These are phyloP conservation scores for Silene latifolia DNA, from an alignment of 148 eudicot genomes.

Conservation along the genomic window DNA sequence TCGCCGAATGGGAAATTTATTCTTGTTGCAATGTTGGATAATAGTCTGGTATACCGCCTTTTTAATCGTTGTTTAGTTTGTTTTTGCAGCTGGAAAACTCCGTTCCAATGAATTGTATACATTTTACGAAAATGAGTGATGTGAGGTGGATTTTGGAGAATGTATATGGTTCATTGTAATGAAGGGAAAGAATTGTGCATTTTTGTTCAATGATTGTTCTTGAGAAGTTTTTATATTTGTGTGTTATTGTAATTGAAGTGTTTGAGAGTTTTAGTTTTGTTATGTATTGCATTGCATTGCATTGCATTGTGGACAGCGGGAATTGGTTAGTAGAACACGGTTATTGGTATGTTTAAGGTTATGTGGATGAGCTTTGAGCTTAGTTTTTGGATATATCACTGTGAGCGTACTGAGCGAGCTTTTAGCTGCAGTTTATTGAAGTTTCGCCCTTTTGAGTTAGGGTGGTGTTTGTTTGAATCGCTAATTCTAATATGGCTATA, in stretches of 20 bases:
- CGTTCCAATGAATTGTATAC: not conserved
- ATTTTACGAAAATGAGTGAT: not conserved
- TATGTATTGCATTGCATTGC: not conserved
- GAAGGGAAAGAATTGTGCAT: not conserved
- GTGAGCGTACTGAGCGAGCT: too few relatives aligned
- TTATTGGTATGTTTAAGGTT: not conserved
- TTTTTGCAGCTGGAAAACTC: too few relatives aligned
- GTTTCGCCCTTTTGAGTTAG: not conserved
- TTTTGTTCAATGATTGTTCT: not conserved
- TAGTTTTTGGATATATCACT: too few relatives aligned
- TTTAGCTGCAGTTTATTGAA: too few relatives aligned
- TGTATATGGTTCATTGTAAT: too few relatives aligned
- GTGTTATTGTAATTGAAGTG: not conserved
- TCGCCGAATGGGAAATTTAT: conserved; percentile 95
- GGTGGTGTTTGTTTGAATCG: not conserved
- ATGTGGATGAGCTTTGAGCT: not conserved
- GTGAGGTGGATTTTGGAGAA: not conserved
- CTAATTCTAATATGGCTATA: not conserved
- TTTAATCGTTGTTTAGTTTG: not conserved
- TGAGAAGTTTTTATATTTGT: not conserved
- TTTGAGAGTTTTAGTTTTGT: not conserved
- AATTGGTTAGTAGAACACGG: not conserved
- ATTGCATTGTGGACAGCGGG: not conserved
- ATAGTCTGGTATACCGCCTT: conserved; percentile 26
- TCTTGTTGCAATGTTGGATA: conserved; percentile 73